Conservation (phyloP, 257 asterid species). For the Nicotiana tomentosiformis region DNA sequence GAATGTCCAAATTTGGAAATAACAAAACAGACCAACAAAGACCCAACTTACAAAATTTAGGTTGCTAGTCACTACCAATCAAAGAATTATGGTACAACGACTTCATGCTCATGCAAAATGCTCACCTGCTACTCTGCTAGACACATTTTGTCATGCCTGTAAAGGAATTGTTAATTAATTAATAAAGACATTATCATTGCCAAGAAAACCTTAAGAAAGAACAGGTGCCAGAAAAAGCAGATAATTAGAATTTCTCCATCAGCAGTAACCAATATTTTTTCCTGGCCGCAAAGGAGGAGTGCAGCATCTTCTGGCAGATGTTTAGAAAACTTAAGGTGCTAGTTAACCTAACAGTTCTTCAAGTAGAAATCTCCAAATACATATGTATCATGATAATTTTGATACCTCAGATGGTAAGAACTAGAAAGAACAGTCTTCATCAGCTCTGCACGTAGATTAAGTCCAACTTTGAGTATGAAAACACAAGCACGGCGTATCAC, state of each 20-base stretch:
- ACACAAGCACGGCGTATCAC: not conserved
- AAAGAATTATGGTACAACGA: not conserved
- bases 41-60: not conserved
- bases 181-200: not conserved
- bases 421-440: not conserved
- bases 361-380: not conserved
- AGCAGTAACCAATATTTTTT: not conserved
- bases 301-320: not conserved
- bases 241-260: not conserved
- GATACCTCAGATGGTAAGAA: not conserved
- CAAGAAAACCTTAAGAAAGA: not conserved
- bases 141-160: not conserved
- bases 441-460: not conserved
- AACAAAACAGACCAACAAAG: not conserved
- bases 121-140: not conserved
- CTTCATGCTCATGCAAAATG: not conserved
- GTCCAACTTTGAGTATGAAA: not conserved
- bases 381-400: not conserved
- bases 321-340: not conserved
- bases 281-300: not conserved
- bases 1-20: not conserved
- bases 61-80: not conserved
- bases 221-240: not conserved
- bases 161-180: not conserved
- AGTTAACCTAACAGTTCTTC: not conserved